These are phyloP conservation scores for Penicillium brevicompactum DNA, from an alignment of 2,329 filamentous ascomycete genomes.

Conservation along the genomic window DNA sequence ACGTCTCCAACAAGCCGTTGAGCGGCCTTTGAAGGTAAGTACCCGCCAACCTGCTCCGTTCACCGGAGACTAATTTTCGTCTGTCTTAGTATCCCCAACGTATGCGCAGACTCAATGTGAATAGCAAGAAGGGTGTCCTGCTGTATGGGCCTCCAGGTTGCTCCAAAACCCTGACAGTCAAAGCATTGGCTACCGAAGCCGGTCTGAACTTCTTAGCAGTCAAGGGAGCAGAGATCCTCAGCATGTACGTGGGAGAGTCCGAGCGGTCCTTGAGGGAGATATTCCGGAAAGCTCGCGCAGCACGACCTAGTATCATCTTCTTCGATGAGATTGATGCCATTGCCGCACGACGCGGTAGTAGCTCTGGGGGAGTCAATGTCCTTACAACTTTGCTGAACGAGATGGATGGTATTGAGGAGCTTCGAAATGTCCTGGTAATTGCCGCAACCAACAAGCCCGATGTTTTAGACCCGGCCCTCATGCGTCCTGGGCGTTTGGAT, in stretches of 20 bases:
- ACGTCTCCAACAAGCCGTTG: slow-evolving; percentile 59
- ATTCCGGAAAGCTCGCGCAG: slow-evolving; percentile 82
- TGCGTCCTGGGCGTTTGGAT: slow-evolving; percentile 84
- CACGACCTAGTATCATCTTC: slow-evolving; percentile 89
- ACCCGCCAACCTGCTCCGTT: background rate
- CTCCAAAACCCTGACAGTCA: slow-evolving; percentile 89
- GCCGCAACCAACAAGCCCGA: slow-evolving; percentile 92
- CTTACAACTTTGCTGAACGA: slow-evolving; percentile 88
- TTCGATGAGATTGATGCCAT: slow-evolving; percentile 97
- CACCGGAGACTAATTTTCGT: slow-evolving; percentile 8
- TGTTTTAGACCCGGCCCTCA: slow-evolving; percentile 78
- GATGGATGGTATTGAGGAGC: slow-evolving; percentile 89
- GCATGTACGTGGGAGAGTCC: slow-evolving; percentile 96
- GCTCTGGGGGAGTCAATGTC: slow-evolving; percentile 69
- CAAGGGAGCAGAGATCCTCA: slow-evolving; percentile 89
- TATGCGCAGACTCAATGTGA: slow-evolving; percentile 54
- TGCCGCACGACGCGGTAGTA: slow-evolving; percentile 57
- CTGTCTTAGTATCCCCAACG: slow-evolving; percentile 49
- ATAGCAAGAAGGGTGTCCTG: slow-evolving; percentile 77
- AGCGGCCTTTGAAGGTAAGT: slow-evolving; percentile 59
- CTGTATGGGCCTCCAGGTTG: slow-evolving; percentile 93
- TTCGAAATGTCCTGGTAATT: slow-evolving; percentile 81
- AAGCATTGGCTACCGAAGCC: slow-evolving; percentile 87
- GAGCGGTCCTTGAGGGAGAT: slow-evolving; percentile 83
- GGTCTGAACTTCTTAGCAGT: slow-evolving; percentile 93